These are phyloP conservation scores for Venustampulla echinocandica DNA, from an alignment of 495 filamentous ascomycete species.

Conservation along the genomic window DNA sequence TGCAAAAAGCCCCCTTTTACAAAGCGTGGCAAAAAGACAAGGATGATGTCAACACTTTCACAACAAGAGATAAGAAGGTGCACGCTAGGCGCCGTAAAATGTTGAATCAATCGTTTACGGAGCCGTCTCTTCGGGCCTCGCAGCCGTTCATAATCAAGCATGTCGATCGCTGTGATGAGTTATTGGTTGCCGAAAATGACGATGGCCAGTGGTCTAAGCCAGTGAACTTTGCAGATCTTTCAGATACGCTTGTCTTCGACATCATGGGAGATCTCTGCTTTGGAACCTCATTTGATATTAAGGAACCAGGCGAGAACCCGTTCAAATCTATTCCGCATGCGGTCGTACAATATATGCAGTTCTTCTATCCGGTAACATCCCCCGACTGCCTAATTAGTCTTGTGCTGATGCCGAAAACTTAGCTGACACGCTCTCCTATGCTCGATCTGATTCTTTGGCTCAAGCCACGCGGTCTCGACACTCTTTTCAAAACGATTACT, in stretches of 20 bases:
- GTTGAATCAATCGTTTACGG: background rate
- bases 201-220: conserved; percentile 16
- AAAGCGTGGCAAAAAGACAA: conserved; percentile 7
- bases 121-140: conserved; percentile 22
- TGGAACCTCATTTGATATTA: conserved; percentile 59
- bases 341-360: conserved; percentile 19
- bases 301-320: conserved; percentile 24
- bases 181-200: conserved; percentile 13
- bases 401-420: too few relatives aligned
- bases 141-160: conserved; percentile 20
- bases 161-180: conserved; percentile 27
- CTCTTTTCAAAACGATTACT: background rate
- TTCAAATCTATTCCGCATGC: conserved; percentile 19
- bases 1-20: conserved; percentile 23
- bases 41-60: background rate
- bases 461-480: conserved; percentile 1
- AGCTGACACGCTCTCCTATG: background rate
- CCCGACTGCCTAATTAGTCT: too few relatives aligned
- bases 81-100: background rate
- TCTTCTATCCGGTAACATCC: conserved; percentile 23
- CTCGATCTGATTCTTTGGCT: background rate
- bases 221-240: conserved; percentile 48
- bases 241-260: conserved; percentile 58
- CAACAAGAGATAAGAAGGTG: background rate
- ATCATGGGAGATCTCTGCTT: conserved; percentile 60